A percentile compares a stretch with the other conserved stretches of the same genome.
Evolutionary conservation across 177 flowering plant species (phyloP).

Genomic region (Vitis hybrid): DNA sequence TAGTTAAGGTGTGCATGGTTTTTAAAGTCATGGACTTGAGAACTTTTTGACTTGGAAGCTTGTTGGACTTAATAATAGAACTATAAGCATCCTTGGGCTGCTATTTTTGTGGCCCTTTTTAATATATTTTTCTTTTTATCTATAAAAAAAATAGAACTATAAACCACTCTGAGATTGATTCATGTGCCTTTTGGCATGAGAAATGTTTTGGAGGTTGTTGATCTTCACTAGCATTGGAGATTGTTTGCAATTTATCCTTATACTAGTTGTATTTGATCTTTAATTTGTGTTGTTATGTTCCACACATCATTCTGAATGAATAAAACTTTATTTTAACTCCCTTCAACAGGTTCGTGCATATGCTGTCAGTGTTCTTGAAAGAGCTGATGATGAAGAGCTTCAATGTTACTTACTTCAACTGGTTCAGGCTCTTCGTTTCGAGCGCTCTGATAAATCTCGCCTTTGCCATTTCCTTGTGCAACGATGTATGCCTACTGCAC

Average conservation of each 20-base stretch:
- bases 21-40: too few species aligned
- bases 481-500: conserved; percentile 60
- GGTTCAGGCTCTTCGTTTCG: conserved; percentile 99
- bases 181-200: too few species aligned
- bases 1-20: too few species aligned
- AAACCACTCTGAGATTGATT: too few species aligned
- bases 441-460: conserved; percentile 94
- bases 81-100: too few species aligned
- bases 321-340: conserved; percentile 1
- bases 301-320: not conserved
- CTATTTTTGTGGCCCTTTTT: too few species aligned
- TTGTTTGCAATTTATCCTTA: not conserved
- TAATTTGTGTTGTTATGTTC: not conserved
- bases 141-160: too few species aligned
- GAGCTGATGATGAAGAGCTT: conserved; percentile 99
- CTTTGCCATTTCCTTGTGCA: conserved; percentile 91
- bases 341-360: conserved; percentile 90
- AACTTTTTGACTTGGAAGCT: too few species aligned
- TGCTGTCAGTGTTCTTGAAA: conserved; percentile 98
- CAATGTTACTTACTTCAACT: conserved; percentile 95
- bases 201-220: not conserved
- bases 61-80: too few species aligned
- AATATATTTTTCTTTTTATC: too few species aligned
- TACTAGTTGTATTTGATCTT: not conserved
- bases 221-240: not conserved